These are phyloP conservation scores for Dothistroma septosporum DNA, from an alignment of 2,329 filamentous ascomycete species.

Conservation along the genomic window DNA sequence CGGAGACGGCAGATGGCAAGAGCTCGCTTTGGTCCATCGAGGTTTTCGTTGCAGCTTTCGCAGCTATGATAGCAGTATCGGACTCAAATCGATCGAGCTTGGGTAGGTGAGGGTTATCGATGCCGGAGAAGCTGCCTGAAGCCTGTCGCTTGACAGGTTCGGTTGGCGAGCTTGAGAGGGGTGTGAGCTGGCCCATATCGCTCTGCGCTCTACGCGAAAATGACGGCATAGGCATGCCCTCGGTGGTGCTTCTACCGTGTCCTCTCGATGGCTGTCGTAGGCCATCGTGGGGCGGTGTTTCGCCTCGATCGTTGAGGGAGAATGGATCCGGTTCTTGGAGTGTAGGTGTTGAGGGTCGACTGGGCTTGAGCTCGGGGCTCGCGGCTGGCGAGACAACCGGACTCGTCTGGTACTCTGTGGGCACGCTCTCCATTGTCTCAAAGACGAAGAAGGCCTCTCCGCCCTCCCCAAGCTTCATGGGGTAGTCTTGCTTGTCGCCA, in stretches of 20 bases:
- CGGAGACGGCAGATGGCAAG: conserved; percentile 13
- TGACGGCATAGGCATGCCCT: conserved; percentile 23
- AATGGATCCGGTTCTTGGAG: conserved; percentile 68
- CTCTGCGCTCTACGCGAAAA: conserved; percentile 40
- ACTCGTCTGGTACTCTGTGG: conserved; percentile 90
- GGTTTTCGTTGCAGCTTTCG: conserved; percentile 38
- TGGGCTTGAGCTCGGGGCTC: conserved; percentile 66
- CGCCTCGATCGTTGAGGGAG: conserved; percentile 52
- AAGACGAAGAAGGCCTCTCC: conserved; percentile 99
- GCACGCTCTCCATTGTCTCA: conserved; percentile 86
- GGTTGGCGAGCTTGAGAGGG: conserved; percentile 17
- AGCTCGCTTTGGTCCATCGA: conserved; percentile 30
- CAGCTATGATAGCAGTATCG: conserved; percentile 50
- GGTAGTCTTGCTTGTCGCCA: conserved; percentile 81
- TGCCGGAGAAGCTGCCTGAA: conserved; percentile 21
- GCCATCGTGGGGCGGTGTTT: conserved; percentile 4
- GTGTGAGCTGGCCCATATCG: conserved; percentile 42
- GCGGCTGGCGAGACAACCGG: conserved; percentile 85
- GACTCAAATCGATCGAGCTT: conserved; percentile 49
- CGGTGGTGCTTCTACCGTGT: conserved; percentile 29
- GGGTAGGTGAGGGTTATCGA: conserved; percentile 11
- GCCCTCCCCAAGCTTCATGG: conserved; percentile 97
- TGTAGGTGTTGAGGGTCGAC: conserved; percentile 37
- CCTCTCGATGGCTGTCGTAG: conserved; percentile 8
- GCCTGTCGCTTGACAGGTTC: conserved; percentile 18